These are phyloP conservation scores for Pseudozyma sp. DNA, from an alignment of 1,284 basidiomycete genomes.

Conservation along the genomic window DNA sequence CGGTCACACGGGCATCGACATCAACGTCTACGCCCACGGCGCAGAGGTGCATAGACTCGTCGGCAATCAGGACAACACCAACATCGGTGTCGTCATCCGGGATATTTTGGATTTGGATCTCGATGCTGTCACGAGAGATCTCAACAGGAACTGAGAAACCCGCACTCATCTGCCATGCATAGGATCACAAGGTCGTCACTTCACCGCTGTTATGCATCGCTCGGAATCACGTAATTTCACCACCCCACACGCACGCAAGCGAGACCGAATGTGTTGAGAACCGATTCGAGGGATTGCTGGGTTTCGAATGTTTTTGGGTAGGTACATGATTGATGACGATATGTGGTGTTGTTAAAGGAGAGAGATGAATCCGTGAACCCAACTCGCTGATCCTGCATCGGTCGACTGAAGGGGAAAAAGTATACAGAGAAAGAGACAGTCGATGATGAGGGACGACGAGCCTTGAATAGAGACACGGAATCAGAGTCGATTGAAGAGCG, in stretches of 20 bases:
- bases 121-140: slow-evolving; percentile 47
- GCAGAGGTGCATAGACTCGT: slow-evolving; percentile 50
- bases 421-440: slow-evolving; percentile 15
- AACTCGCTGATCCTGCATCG: background rate
- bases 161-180: too few species aligned
- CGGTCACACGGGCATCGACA: slow-evolving; percentile 70
- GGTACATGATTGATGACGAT: slow-evolving; percentile 17
- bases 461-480: background rate
- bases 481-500: slow-evolving; percentile 13
- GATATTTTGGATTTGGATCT: slow-evolving; percentile 56
- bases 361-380: background rate
- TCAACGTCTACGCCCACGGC: slow-evolving; percentile 69
- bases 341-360: background rate
- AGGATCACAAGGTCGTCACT: too few species aligned
- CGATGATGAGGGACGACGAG: background rate
- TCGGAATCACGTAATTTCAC: too few species aligned
- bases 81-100: slow-evolving; percentile 61
- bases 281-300: slow-evolving; percentile 33
- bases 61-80: slow-evolving; percentile 70
- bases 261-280: background rate
- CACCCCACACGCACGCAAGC: background rate
- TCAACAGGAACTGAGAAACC: slow-evolving; percentile 16
- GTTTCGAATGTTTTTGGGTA: slow-evolving; percentile 3
- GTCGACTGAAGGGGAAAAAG: slow-evolving; percentile 5
- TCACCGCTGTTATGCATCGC: background rate